phyloP scores from a whole-genome alignment of 768 basidiomycete species.

The Roridomyces roridus region DNA sequence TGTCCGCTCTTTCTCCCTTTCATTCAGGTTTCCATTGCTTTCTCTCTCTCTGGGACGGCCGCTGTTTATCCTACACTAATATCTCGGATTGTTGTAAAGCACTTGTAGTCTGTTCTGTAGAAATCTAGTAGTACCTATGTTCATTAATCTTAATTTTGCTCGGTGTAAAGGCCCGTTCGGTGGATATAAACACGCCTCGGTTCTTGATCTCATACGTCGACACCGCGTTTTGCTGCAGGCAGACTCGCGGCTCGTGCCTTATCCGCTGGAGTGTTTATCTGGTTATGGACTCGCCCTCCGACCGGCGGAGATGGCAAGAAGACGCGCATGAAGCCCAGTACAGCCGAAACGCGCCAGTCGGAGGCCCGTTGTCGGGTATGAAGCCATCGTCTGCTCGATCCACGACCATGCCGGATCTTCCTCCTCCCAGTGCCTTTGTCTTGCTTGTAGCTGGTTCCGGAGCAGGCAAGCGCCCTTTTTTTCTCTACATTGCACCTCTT shows the following conservation, averaged over 20 bases:
- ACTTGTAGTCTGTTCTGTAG: background rate
- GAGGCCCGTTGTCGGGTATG: slow-evolving; percentile 16
- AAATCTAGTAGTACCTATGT: too few species aligned
- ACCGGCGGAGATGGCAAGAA: slow-evolving; percentile 55
- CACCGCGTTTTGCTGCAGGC: slow-evolving; percentile 72
- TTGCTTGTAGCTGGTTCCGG: slow-evolving; percentile 84
- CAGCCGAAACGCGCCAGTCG: slow-evolving; percentile 14
- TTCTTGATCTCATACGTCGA: slow-evolving; percentile 43
- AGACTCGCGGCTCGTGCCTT: slow-evolving; percentile 53
- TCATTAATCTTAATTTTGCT: too few species aligned
- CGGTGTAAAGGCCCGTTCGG: slow-evolving; percentile 36
- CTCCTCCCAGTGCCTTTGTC: slow-evolving; percentile 48
- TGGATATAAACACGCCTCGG: slow-evolving; percentile 24
- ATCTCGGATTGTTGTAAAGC: too few species aligned
- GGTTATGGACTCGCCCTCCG: slow-evolving; percentile 63
- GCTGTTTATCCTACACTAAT: slow-evolving; percentile 28
- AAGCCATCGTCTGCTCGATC: slow-evolving; percentile 6
- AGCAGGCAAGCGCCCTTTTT: slow-evolving; percentile 54
- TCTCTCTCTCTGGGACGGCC: background rate
- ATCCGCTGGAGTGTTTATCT: slow-evolving; percentile 51
- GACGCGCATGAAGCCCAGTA: slow-evolving; percentile 29
- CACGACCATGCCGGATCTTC: slow-evolving; percentile 12
- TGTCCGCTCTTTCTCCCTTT: slow-evolving; percentile 54
- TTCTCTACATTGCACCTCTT: slow-evolving; percentile 20
- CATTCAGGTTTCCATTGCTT: slow-evolving; percentile 57